Evolutionary conservation across 2,329 filamentous ascomycete species (phyloP), one percentile per base, ranked within the genome.

Genomic region (Beauveria scarabaeidicola): DNA sequence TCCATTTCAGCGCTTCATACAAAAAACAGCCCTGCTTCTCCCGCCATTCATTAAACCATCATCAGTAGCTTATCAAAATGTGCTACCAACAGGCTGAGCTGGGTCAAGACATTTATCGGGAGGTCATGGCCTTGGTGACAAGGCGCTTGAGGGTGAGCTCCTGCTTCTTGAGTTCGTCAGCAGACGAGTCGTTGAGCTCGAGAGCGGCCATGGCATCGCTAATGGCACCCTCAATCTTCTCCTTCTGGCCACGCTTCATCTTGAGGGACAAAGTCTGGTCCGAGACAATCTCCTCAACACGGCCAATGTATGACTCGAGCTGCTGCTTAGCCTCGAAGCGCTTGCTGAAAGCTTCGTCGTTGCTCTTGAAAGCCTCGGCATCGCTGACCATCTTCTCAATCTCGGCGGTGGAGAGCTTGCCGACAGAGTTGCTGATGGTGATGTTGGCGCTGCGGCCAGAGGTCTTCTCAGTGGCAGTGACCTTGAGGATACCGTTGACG

Each of bases 401-500:
- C 81, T 99, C 94, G 64, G 79, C 78, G 58, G 88, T 89, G 64
- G 91, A 96, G 68, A 99, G 90, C 84, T 99, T 99, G 77, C 94
- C 94, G 71, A 99, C 93, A 62, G 94, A 96, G 87, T 99, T 99
- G 79, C 90, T 91, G 79, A 99, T 99, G 75, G 94, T 99, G 77
- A 99, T 99, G 87, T 99, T 99, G 79, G 94, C 94, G 73, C 84
- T 94, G 76, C 94, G 92, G 72, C 94, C 94, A 38, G 94, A 96
- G 69, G 91, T 93, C 87, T 99, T 99, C 86, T 99, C 94, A 52
- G 93, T 97, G 67, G 94, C 94, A 64, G 93, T 97, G 72, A 97
- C 94, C 87, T 99, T 99, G 67, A 99, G 88, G 76, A 97, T 96
- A 88, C 94, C 94, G 83, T 99, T 99, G 84, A 97, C 94, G 69